Evolutionary conservation across 163 green algal genomes (phyloP).

Genomic region (Scenedesmus sp.): DNA sequence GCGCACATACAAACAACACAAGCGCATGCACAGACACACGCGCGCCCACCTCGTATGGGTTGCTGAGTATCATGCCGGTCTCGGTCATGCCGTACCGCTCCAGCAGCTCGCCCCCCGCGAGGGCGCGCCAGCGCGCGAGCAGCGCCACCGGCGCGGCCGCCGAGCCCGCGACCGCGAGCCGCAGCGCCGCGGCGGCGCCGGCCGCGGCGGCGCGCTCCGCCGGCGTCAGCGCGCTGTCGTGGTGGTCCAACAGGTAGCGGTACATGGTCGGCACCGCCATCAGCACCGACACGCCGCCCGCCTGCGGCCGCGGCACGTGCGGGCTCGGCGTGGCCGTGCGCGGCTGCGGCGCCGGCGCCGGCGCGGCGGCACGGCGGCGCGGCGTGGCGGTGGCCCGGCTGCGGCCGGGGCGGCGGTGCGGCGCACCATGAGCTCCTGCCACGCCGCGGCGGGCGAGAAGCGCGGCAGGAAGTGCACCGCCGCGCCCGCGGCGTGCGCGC

Average conservation of each 20-base stretch:
- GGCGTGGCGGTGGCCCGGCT: too few species aligned
- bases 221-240: slow-evolving; percentile 58
- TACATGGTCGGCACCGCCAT: slow-evolving; percentile 99
- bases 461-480: slow-evolving; percentile 79
- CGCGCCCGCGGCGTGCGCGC: slow-evolving; percentile 75
- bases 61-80: slow-evolving; percentile 91
- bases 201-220: slow-evolving; percentile 56
- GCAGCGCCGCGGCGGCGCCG: slow-evolving; percentile 44
- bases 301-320: too few species aligned
- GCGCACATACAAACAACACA: too few species aligned
- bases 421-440: slow-evolving; percentile 68
- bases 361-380: too few species aligned
- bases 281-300: slow-evolving; percentile 78
- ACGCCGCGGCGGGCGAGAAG: slow-evolving; percentile 81
- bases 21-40: background rate
- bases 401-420: background rate
- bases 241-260: slow-evolving; percentile 76
- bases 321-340: too few species aligned
- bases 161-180: slow-evolving; percentile 88
- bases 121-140: slow-evolving; percentile 49
- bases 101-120: slow-evolving; percentile 69
- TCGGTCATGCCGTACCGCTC: slow-evolving; percentile 98
- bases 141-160: slow-evolving; percentile 83
- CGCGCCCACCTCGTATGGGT: slow-evolving; percentile 69
- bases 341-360: too few species aligned